Evolutionary conservation across 176 grass and related monocot genomes (phyloP).

Genomic region (Oryza nivara): DNA sequence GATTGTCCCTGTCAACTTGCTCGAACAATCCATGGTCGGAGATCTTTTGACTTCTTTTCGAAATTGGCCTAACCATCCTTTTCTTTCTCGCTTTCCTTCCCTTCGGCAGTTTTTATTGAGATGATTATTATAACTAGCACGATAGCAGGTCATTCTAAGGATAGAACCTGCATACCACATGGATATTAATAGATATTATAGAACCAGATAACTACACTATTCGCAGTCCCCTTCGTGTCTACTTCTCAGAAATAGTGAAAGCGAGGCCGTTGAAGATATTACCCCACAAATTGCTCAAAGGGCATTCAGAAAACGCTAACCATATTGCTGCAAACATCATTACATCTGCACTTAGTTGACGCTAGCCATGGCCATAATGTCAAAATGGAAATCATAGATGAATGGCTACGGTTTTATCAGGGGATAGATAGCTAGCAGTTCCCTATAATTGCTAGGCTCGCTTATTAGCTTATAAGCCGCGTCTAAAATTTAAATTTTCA

Average conservation of each 20-base stretch:
- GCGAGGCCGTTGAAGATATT: slow-evolving; percentile 3
- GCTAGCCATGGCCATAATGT: neutral
- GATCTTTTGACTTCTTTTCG: slow-evolving; percentile 58
- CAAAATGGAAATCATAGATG: neutral
- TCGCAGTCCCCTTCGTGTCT: slow-evolving; percentile 1
- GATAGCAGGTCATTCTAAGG: slow-evolving; percentile 38
- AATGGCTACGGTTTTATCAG: neutral
- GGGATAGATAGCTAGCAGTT: neutral
- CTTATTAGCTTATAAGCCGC: too few relatives aligned
- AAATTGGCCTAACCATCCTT: slow-evolving; percentile 57
- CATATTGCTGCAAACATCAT: neutral
- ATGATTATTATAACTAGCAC: slow-evolving; percentile 38
- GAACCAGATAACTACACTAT: neutral
- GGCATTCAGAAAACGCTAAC: neutral
- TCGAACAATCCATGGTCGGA: slow-evolving; percentile 40
- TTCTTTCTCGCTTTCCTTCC: slow-evolving; percentile 27
- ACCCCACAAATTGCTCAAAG: neutral
- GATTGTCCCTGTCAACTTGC: slow-evolving; percentile 58
- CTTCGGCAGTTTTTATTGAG: slow-evolving; percentile 25
- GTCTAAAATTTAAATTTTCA: too few relatives aligned
- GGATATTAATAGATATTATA: slow-evolving; percentile 29
- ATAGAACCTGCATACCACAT: slow-evolving; percentile 41
- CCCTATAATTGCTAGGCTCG: slow-evolving; percentile 3
- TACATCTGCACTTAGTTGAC: neutral
- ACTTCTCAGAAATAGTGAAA: neutral